Percentiles rank a stretch among this genome's conserved stretches.
phyloP scores from a whole-genome alignment of 2,329 filamentous ascomycete species.

The Fusarium nurragi region DNA sequence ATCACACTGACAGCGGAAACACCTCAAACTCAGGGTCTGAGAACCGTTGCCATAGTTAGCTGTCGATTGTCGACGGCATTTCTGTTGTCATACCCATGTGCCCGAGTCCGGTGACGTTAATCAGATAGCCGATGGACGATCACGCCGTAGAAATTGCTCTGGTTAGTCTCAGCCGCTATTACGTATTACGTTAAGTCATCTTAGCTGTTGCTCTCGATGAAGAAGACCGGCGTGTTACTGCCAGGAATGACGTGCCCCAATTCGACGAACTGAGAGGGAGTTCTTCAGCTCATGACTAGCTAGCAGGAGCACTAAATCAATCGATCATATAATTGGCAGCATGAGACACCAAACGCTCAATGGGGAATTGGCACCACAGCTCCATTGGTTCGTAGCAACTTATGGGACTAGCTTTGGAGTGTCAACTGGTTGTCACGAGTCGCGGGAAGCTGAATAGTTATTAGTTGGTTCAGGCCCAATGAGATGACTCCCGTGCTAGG shows the following conservation, averaged over 20 bases:
- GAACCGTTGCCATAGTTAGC: conserved; percentile 2
- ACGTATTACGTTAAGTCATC: conserved; percentile 6
- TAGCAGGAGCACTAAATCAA: conserved; percentile 26
- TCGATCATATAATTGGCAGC: conserved; percentile 3
- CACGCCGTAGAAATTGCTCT: conserved; percentile 21
- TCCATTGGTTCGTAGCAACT: background rate
- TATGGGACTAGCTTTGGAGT: background rate
- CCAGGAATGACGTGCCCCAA: conserved; percentile 32
- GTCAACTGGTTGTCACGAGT: background rate
- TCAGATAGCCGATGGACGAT: conserved; percentile 44
- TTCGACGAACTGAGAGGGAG: background rate
- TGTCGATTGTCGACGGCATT: conserved; percentile 13
- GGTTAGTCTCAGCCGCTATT: conserved; percentile 14
- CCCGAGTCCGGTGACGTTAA: conserved; percentile 24
- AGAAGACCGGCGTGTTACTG: conserved; percentile 2
- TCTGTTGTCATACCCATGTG: conserved; percentile 20
- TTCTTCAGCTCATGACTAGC: conserved; percentile 24
- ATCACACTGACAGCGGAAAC: conserved; percentile 2
- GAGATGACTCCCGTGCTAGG: background rate
- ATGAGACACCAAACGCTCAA: conserved; percentile 16
- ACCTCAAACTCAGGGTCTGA: conserved; percentile 1
- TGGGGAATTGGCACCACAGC: background rate
- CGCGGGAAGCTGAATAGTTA: background rate
- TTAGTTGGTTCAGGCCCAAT: background rate
- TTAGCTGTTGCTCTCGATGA: conserved; percentile 1